A percentile compares a stretch with the other conserved stretches of the same genome.
These are phyloP conservation scores for Pleurotus eryngii DNA, from an alignment of 768 basidiomycete species.

Conservation along the genomic window DNA sequence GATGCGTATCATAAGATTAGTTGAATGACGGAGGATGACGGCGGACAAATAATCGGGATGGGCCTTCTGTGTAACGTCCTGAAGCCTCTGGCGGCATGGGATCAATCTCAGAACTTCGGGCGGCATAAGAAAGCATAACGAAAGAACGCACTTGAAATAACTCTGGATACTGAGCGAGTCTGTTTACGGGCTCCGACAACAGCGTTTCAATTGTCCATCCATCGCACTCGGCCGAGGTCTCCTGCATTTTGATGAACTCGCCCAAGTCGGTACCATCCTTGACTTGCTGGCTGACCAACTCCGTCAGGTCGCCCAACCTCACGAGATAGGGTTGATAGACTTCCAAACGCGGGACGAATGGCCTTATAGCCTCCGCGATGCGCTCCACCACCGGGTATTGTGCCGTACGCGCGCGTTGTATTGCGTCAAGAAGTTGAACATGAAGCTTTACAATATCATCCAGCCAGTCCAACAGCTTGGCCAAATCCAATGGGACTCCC, in stretches of 20 bases:
- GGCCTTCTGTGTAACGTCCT: constrained; percentile 61
- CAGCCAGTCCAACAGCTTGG: constrained; percentile 81
- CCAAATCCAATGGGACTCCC: constrained; percentile 70
- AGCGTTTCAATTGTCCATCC: constrained; percentile 66
- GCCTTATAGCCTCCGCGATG: constrained; percentile 56
- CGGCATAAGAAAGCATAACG: neutral
- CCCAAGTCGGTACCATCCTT: constrained; percentile 65
- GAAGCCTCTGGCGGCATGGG: constrained; percentile 50
- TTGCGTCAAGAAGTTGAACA: constrained; percentile 48
- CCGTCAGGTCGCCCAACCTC: constrained; percentile 57
- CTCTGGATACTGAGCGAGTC: constrained; percentile 68
- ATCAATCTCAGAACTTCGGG: neutral
- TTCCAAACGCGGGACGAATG: constrained; percentile 66
- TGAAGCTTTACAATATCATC: constrained; percentile 86
- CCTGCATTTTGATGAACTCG: constrained; percentile 76
- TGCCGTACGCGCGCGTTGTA: constrained; percentile 38
- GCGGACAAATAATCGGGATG: constrained; percentile 73
- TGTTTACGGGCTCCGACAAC: constrained; percentile 71
- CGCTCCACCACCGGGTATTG: constrained; percentile 44
- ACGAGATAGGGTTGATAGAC: constrained; percentile 87
- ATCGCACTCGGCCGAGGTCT: constrained; percentile 45
- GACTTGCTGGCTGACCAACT: constrained; percentile 47
- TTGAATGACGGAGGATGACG: constrained; percentile 60
- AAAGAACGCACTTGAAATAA: constrained; percentile 63
- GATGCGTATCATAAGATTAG: constrained; percentile 68